Evolutionary conservation across 2,329 filamentous ascomycete genomes (phyloP), one percentile per base, ranked within the genome.

Genomic region (Dothistroma pini): DNA sequence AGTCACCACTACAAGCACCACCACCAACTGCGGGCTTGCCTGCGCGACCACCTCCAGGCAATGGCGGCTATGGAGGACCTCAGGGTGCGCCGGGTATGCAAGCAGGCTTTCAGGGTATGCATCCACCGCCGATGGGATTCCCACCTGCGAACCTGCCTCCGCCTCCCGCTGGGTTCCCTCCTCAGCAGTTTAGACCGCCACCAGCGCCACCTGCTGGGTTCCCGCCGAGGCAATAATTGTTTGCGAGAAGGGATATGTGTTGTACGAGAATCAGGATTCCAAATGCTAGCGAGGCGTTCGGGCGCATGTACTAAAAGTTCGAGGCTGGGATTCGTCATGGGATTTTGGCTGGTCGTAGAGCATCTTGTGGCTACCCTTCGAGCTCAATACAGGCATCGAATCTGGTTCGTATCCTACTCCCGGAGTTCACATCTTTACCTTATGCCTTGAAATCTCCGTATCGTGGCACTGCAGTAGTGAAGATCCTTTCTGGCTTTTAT

Each of bases 1-100:
- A 74, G 63, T 72, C 79, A 58, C 80, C 85, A 32, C 81, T 87
- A 14, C 81, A 84, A 14, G 84, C 86, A 53, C 84, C 86, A 35
- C 82, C 84, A 14, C 78, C 82, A 8, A 83, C 82, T 31, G 81
- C 83, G 16, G 85, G 85, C 14, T 73, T 87, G 29, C 88, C 89
- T 44, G 86, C 88, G 60, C 80, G 88, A 44, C 89, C 89, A n/a
- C 89, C 89, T 4, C 86, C 86, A 19, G 85, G 82, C 16, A 85
- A 88, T 69, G 86, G 79, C 54, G 86, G 86, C 1, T 89, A 89
- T 71, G 88, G 87, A 48, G 88, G 88, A 10, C 87, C 84, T 14
- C 81, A 83, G 56, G 82, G 82, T 68, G 75, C 79, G 53, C 80
- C 80, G 2, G 68, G 68, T 19, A 65, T 69, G 65, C 65, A 67